Evolutionary conservation across 192 early-diverging fungal species (phyloP), one percentile per base, ranked within the genome.

Genomic region (Coemansia sp.): DNA sequence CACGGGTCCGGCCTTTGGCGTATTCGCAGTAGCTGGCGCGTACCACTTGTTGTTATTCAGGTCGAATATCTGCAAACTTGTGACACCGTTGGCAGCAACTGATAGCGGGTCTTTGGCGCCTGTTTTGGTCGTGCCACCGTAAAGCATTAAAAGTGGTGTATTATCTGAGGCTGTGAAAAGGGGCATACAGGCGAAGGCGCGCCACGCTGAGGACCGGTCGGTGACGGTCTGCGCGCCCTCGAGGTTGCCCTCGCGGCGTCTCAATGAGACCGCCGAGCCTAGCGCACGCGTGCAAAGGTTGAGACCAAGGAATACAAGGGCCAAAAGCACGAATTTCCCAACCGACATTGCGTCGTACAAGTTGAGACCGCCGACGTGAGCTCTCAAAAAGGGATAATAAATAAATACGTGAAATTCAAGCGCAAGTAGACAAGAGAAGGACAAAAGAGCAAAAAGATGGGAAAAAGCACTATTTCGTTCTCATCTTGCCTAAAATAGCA

Each of bases 61-160:
- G 72, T 86, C 76, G 52, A 86, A 86, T 10, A 84, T 72, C 11
- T 72, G 73, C 20, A 86, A 33, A 8, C 61, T 44, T 41, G 36
- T 78, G 13, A 59, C 46, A 13, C 82, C 82, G 20, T 66, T 70
- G n/a, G 67, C 63, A 8, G 85, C 75, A 0, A 65, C 60, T 20
- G 36, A 38, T 4, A 86, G 72, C 31, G 80, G 80, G 20, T 82
- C 68, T 33, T 43, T 63, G 31, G 63, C 68, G 13, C 12, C 24
- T n/a, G 67, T n/a, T 33, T 55, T 67, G 69, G 42, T 74, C 49
- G 81, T 79, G 10, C 85, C 85, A 64, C 85, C 85, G 54, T 86
- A 82, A 10, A 83, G 64, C 78, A 86, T 79, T 41, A 84, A 61
- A 34, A 84, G 62, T 13, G 77, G 66, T 4, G 74, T 79, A 40